Evolutionary conservation across 352 stramenopile genomes (phyloP).

Genomic region (Globisporangium alternatum): DNA sequence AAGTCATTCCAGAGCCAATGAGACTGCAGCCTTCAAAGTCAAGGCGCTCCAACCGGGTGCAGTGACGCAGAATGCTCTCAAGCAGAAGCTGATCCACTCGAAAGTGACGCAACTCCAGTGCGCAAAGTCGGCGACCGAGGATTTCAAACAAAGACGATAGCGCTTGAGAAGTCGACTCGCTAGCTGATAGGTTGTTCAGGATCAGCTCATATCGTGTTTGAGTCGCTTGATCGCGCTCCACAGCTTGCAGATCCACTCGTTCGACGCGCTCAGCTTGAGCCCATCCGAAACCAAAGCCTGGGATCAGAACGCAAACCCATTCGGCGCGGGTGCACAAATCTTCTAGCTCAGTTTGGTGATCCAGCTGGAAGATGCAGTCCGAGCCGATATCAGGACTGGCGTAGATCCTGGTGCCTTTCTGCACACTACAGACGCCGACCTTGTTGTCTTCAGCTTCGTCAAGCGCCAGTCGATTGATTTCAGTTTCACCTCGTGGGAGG

Average conservation of each 20-base stretch:
- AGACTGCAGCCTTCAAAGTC: conserved; percentile 13
- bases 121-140: conserved; percentile 9
- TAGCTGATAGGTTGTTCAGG: conserved; percentile 2
- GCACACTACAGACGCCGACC: background rate
- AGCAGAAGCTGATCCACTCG: background rate
- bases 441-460: background rate
- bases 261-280: background rate
- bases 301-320: conserved; percentile 8
- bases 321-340: background rate
- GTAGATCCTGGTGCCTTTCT: background rate
- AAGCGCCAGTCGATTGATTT: background rate
- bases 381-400: background rate
- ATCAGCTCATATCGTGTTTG: conserved; percentile 8
- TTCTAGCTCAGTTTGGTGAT: conserved; percentile 4
- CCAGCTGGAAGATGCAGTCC: background rate
- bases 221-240: background rate
- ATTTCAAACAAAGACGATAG: conserved; percentile 3
- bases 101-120: conserved; percentile 8
- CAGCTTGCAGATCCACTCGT: background rate
- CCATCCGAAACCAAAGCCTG: conserved; percentile 14
- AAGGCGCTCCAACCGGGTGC: conserved; percentile 8
- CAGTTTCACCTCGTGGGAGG: background rate
- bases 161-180: conserved; percentile 7
- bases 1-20: background rate
- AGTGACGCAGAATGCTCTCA: conserved; percentile 1